Percentiles rank a stretch among this genome's conserved stretches.
Evolutionary conservation across 306 rosid species (phyloP).

Genomic region (Pterocarpus macrocarpus): DNA sequence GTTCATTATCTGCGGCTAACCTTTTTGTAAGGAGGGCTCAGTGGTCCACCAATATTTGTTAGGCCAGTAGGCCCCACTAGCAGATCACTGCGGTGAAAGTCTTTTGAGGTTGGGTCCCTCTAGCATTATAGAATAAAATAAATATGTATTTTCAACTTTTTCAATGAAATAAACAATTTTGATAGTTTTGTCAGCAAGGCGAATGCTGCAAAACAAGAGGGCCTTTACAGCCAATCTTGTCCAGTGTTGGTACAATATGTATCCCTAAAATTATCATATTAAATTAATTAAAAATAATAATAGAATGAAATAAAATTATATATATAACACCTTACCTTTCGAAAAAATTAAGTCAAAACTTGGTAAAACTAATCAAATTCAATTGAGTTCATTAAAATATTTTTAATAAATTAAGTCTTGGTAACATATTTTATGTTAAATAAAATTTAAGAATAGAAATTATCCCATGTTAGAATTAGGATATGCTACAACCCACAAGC

Average conservation of each 20-base stretch:
- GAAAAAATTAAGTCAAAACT: too few species aligned
- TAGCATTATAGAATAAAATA: not conserved
- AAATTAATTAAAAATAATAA: too few species aligned
- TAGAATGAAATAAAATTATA: too few species aligned
- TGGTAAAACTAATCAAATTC: not conserved
- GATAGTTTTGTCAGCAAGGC: not conserved
- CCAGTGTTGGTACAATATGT: not conserved
- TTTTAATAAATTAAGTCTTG: too few species aligned
- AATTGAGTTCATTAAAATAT: too few species aligned
- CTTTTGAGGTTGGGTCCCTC: not conserved
- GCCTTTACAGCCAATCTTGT: not conserved
- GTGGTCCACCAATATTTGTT: slow-evolving; percentile 21
- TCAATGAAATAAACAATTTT: not conserved
- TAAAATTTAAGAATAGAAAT: too few species aligned
- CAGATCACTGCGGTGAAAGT: not conserved
- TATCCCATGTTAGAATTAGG: too few species aligned
- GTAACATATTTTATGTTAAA: too few species aligned
- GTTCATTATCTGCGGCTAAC: slow-evolving; percentile 1
- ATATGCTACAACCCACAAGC: too few species aligned
- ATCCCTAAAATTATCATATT: not conserved
- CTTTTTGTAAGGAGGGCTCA: not conserved
- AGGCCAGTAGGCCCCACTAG: not conserved
- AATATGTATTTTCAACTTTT: not conserved
- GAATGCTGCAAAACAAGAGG: not conserved
- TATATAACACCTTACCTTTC: too few species aligned